A percentile compares a stretch with the other conserved stretches of the same genome.
Evolutionary conservation across 2,329 filamentous ascomycete species (phyloP).

Genomic region (Drechslera avenae): DNA sequence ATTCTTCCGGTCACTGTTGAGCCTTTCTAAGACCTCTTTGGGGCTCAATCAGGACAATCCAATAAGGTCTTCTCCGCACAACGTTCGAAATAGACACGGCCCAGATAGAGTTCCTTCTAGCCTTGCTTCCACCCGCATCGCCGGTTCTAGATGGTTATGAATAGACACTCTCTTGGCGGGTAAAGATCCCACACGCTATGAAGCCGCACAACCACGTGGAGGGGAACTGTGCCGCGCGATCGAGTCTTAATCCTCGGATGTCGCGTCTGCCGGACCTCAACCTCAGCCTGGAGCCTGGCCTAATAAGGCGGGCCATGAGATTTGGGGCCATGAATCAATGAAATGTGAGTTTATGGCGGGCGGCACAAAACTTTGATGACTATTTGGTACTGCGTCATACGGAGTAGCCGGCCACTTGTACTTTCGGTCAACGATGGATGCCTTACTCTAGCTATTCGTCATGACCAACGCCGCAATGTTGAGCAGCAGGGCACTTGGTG

Average conservation of each 20-base stretch:
- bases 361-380: neutral
- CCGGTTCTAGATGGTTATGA: constrained; percentile 4
- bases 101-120: neutral
- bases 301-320: constrained; percentile 2
- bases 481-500: too few relatives aligned
- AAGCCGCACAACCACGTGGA: constrained; percentile 5
- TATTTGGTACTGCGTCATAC: too few relatives aligned
- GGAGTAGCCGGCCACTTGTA: too few relatives aligned
- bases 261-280: constrained; percentile 1
- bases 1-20: neutral
- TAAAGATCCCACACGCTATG: neutral
- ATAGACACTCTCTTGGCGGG: neutral
- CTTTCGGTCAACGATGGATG: too few relatives aligned
- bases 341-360: neutral
- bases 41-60: neutral
- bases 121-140: neutral
- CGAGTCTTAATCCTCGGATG: neutral
- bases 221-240: constrained; percentile 1
- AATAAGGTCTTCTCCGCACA: neutral
- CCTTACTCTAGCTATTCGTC: too few relatives aligned
- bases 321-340: neutral
- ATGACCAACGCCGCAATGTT: too few relatives aligned
- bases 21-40: constrained; percentile 1
- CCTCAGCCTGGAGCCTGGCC: constrained; percentile 1
- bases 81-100: constrained; percentile 2